Percentiles rank a stretch among this genome's conserved stretches.
These are phyloP conservation scores for Dendrobium chrysotoxum DNA, from an alignment of 106 monocot species.

Conservation along the genomic window DNA sequence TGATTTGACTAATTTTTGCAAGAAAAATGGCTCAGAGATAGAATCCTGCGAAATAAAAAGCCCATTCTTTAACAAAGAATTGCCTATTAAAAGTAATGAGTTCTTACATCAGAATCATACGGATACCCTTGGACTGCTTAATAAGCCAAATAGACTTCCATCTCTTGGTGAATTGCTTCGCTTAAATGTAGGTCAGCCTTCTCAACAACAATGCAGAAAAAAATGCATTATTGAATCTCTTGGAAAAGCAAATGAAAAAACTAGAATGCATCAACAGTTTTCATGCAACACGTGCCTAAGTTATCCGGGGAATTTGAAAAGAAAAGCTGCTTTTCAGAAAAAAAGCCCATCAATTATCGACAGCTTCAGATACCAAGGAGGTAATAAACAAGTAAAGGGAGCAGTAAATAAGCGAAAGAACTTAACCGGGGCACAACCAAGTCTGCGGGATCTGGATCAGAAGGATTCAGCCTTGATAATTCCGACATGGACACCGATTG, in stretches of 20 bases:
- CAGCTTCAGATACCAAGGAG: constrained; percentile 57
- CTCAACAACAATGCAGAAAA: constrained; percentile 10
- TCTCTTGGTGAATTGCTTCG: constrained; percentile 13
- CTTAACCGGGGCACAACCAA: constrained; percentile 10
- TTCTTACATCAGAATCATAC: neutral
- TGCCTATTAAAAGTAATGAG: neutral
- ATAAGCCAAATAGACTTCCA: constrained; percentile 13
- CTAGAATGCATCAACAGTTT: constrained; percentile 23
- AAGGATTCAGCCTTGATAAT: constrained; percentile 25
- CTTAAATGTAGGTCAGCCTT: constrained; percentile 16
- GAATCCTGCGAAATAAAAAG: neutral
- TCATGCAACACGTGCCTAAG: constrained; percentile 29
- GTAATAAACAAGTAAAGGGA: constrained; percentile 15
- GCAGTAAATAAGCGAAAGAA: constrained; percentile 25
- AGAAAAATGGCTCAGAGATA: constrained; percentile 3
- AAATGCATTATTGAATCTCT: constrained; percentile 30
- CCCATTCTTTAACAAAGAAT: neutral
- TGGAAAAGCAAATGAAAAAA: constrained; percentile 36
- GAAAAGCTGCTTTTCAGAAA: constrained; percentile 21
- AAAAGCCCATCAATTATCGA: constrained; percentile 74
- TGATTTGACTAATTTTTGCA: constrained; percentile 5
- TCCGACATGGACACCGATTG: constrained; percentile 83
- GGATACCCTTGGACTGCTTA: constrained; percentile 18
- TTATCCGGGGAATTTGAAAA: constrained; percentile 26
- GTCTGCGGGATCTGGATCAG: constrained; percentile 17